phyloP scores from a whole-genome alignment of 1,284 basidiomycete species.

The Ceratobasidium sp. region DNA sequence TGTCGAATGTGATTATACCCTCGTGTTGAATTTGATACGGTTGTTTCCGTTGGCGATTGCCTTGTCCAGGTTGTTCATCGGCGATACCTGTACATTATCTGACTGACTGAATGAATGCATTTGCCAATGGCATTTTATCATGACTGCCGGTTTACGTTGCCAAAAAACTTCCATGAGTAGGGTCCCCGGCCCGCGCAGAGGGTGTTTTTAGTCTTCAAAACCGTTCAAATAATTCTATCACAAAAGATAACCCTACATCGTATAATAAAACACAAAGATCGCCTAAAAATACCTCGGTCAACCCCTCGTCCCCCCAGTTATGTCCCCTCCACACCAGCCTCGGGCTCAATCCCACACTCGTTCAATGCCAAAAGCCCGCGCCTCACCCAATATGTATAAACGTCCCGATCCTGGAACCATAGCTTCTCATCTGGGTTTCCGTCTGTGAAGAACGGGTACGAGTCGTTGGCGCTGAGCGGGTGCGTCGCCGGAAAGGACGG shows the following conservation, averaged over 20 bases:
- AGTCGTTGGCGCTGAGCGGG: conserved; percentile 32
- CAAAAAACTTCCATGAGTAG: no score
- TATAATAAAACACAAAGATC: background rate
- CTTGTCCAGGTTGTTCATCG: no score
- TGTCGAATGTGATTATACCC: no score
- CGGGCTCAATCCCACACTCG: conserved; percentile 34
- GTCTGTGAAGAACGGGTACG: conserved; percentile 32
- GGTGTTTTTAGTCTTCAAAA: background rate
- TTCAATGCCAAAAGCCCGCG: conserved; percentile 22
- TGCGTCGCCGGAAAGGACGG: conserved; percentile 13
- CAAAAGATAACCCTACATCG: background rate
- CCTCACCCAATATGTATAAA: conserved; percentile 38
- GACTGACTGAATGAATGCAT: no score
- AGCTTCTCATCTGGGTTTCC: conserved; percentile 20
- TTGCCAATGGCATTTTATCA: no score
- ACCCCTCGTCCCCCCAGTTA: background rate
- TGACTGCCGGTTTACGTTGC: no score
- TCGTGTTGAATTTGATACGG: no score
- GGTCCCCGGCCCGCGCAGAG: no score
- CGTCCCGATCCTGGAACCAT: conserved; percentile 37
- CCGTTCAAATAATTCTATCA: background rate
- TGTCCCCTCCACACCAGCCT: conserved; percentile 18
- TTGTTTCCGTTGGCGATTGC: no score
- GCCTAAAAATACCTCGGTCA: background rate
- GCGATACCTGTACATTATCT: no score